Conservation (phyloP, 768 basidiomycete species). For the Lenzites betulinus region DNA sequence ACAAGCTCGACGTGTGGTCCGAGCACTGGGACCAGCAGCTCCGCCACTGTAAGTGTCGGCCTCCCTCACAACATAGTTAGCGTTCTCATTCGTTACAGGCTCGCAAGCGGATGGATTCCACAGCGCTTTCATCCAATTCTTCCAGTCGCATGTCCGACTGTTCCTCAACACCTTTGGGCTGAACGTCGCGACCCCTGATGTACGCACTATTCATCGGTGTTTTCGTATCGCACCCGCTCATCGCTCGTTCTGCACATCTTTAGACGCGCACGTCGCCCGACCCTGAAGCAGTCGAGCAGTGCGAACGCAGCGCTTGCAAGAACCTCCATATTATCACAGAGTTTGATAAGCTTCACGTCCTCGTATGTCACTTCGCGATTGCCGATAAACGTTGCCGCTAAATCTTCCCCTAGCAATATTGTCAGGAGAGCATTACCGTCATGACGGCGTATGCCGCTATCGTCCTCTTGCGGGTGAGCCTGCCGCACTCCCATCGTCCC, state of each 20-base stretch:
- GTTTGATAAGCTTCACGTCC: constrained; percentile 71
- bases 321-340: constrained; percentile 74
- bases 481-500: not conserved
- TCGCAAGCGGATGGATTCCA: constrained; percentile 79
- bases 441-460: constrained; percentile 89
- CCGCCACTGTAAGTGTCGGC: constrained; percentile 51
- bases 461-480: constrained; percentile 68
- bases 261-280: constrained; percentile 34
- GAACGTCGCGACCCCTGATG: constrained; percentile 60
- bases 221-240: not conserved
- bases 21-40: constrained; percentile 74
- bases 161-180: constrained; percentile 87
- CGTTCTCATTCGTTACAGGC: constrained; percentile 30
- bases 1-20: constrained; percentile 71
- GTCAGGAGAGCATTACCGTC: constrained; percentile 80
- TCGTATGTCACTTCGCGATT: constrained; percentile 32
- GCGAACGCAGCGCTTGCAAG: constrained; percentile 73
- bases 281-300: constrained; percentile 66
- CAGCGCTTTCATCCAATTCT: constrained; percentile 70
- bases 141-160: constrained; percentile 75
- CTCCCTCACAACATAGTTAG: no score
- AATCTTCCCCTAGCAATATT: constrained; percentile 60
- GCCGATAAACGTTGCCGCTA: not conserved
- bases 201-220: constrained; percentile 32
- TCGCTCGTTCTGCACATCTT: constrained; percentile 1